Evolutionary conservation across 768 basidiomycete genomes (phyloP), one percentile per base, ranked within the genome.

Genomic region (Auricularia auricula-judae): DNA sequence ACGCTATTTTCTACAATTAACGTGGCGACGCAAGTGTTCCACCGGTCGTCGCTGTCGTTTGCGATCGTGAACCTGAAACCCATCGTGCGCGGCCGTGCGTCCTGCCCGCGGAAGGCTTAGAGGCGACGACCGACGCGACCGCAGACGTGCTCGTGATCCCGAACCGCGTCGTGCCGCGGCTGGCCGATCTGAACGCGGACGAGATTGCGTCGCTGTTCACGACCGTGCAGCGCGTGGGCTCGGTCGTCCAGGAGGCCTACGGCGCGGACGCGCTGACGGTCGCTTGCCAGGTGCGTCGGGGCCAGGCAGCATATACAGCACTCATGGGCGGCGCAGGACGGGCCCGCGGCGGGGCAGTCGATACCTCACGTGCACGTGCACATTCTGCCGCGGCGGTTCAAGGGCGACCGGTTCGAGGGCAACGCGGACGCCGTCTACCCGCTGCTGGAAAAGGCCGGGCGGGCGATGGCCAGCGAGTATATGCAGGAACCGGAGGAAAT

Each of bases 291-390:
- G 95, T 91, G 71, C 33, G 72, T 67, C 35, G 35, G 34, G 53
- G 63, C 36, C n/a, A 33, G 18, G 14, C 12, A 56, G 14, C 10
- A 10, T 10, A n/a, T 14, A 8, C 21, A 10, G 54, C 63, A 36
- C 36, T 66, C 62, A 10, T 35, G 36, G 39, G 3, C n/a, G 61
- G 8, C 53, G 14, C 69, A 93, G 91, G 93, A 98, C 71, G 94
- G 95, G 12, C 81, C 80, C 66, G 90, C 89, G 14, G 90, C 94
- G 1, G 94, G 93, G 0, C 87, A 89, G 74, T 82, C 82, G 4
- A 84, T 93, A n/a, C 86, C 91, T 1, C 97, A 98, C 71, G 92
- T 98, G n/a, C 97, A 99, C 75, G 88, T 97, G 69, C 97, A 99
- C 72, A 75, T 98, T 35, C 76, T 99, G 3, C 97, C 97, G 23